Evolutionary conservation across 345 rosid genomes (phyloP).

Genomic region (Carallia pectinifolia): DNA sequence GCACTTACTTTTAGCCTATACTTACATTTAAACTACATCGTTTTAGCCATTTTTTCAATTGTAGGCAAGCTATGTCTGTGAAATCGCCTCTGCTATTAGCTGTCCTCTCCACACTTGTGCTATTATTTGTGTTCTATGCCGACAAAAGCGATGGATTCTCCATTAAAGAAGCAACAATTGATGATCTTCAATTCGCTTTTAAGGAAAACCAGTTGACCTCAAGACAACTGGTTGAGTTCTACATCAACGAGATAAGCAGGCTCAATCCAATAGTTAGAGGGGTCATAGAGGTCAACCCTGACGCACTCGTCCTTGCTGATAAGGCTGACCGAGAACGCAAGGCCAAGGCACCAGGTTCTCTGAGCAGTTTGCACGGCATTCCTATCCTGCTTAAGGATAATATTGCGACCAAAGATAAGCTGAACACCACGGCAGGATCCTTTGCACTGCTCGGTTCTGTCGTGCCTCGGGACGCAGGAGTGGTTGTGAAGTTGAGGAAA

Average conservation of each 20-base stretch:
- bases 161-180: slow-evolving; percentile 44
- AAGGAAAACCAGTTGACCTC: slow-evolving; percentile 49
- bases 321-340: slow-evolving; percentile 54
- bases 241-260: slow-evolving; percentile 39
- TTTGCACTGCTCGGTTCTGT: slow-evolving; percentile 59
- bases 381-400: slow-evolving; percentile 67
- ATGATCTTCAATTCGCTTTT: slow-evolving; percentile 47
- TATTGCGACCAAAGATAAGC: slow-evolving; percentile 57
- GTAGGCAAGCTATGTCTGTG: slow-evolving; percentile 18
- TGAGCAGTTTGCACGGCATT: slow-evolving; percentile 52
- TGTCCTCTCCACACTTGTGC: background rate
- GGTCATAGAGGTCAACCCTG: slow-evolving; percentile 71
- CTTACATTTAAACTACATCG: too few species aligned
- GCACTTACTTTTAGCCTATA: too few species aligned
- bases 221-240: slow-evolving; percentile 53
- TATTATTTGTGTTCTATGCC: slow-evolving; percentile 5
- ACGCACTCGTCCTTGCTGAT: slow-evolving; percentile 53
- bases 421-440: slow-evolving; percentile 78
- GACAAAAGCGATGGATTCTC: slow-evolving; percentile 17
- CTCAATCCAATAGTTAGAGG: slow-evolving; percentile 53
- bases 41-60: background rate
- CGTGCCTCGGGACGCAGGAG: slow-evolving; percentile 61
- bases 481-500: slow-evolving; percentile 49
- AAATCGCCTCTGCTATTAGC: slow-evolving; percentile 6
- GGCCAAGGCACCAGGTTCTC: slow-evolving; percentile 16